Base-by-base conservation (phyloP, 2,329 filamentous ascomycete species). In the Epichloe bromicola region DNA sequence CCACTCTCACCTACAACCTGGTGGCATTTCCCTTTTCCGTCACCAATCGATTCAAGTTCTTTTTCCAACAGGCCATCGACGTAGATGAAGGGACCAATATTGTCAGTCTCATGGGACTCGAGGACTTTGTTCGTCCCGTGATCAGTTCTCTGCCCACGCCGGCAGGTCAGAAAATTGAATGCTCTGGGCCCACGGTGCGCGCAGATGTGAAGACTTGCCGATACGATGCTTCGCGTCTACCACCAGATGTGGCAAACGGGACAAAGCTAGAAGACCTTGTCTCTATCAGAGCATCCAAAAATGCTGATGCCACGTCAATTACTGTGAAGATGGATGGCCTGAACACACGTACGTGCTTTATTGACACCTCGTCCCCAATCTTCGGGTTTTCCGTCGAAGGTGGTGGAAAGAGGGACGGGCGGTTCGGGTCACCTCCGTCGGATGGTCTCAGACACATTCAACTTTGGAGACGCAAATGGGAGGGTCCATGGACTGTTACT, bases 1-100 rank as follows among this genome's bases (percentile, higher is more conserved):
- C 75, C 33, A 94, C 88, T 1, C 69, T 94, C 30, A 76, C 90
- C 51, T 97, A 95, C 71, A 95, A 94, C 62, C 77, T 96, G 4
- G 69, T 79, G 2, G 87, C 86, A 1, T 96, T 95, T 65, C 93
- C 0, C 0, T 97, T 97, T 67, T 93, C 88, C 0, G 70, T 78
- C 20, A 76, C 81, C 53, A 86, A 83, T 63, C 79, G 88, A 38
- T 80, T 95, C 65, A 97, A 97, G 67, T 75, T 91, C 46, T 94
- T 83, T 66, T 96, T 97, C 65, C 73, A 86, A 47, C 90, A 98
- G 64, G 78, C 79, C 10, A 73, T 96, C 46, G 79, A 95, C 57
- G 76, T 95, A 10, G 85, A 87, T 57, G 79, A 75, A 4, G 82
- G 83, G n/a, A 70, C 74, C 14, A 88, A 88, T 57, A 72, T 70